These are phyloP conservation scores for Jatropha podagrica DNA, from an alignment of 441 rosid species.

Conservation along the genomic window DNA sequence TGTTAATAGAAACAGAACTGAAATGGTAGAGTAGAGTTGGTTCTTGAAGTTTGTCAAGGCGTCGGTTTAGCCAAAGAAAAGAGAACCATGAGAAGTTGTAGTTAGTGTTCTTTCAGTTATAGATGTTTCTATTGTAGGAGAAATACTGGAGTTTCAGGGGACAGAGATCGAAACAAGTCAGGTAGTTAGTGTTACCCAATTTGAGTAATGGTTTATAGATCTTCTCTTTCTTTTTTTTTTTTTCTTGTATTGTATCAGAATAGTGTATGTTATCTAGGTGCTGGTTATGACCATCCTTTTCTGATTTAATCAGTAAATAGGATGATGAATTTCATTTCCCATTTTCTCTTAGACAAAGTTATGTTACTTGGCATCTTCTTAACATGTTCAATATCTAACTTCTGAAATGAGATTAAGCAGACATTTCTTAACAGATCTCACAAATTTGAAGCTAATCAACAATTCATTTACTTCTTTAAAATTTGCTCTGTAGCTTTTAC, in stretches of 20 bases:
- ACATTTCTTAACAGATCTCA: neutral
- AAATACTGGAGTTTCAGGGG: constrained; percentile 10
- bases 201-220: constrained; percentile 8
- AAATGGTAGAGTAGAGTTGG: constrained; percentile 32
- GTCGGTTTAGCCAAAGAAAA: constrained; percentile 11
- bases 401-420: neutral
- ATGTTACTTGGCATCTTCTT: neutral
- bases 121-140: constrained; percentile 26
- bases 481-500: neutral
- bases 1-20: constrained; percentile 25
- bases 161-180: constrained; percentile 13
- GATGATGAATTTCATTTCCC: neutral
- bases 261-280: neutral
- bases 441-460: neutral
- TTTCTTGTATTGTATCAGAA: neutral
- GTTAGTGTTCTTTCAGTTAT: constrained; percentile 8
- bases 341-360: neutral
- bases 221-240: neutral
- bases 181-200: constrained; percentile 22
- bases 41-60: constrained; percentile 26
- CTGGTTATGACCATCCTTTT: neutral
- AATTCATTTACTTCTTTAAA: neutral
- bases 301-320: constrained; percentile 13
- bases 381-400: neutral
- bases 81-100: neutral